A percentile compares a stretch with the other conserved stretches of the same genome.
Conservation (phyloP, 257 asterid genomes). For the Ocimum tenuiflorum region DNA sequence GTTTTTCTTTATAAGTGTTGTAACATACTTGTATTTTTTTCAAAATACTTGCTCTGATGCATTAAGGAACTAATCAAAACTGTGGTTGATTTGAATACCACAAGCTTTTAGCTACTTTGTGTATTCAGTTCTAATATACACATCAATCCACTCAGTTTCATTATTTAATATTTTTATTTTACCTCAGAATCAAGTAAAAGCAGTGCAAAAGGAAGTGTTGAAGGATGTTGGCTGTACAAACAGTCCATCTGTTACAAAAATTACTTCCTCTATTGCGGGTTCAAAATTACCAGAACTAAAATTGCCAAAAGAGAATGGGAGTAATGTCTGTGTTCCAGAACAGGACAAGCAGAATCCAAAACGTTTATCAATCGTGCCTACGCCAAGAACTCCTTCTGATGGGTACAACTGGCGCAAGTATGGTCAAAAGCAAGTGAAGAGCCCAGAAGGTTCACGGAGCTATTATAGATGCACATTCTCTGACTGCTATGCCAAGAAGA, state of each 20-base stretch:
- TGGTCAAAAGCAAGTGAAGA: slow-evolving; percentile 95
- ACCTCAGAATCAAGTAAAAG: slow-evolving; percentile 42
- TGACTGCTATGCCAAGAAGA: slow-evolving; percentile 75
- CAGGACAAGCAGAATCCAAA: slow-evolving; percentile 34
- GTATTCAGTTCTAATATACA: neutral
- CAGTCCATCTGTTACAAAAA: slow-evolving; percentile 29
- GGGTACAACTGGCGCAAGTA: slow-evolving; percentile 97
- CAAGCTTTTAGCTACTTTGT: slow-evolving; percentile 1
- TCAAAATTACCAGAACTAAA: slow-evolving; percentile 33
- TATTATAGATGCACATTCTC: slow-evolving; percentile 84
- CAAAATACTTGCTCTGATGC: slow-evolving; percentile 5
- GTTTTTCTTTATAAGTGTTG: neutral
- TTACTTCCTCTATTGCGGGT: slow-evolving; percentile 39
- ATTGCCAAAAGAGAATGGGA: slow-evolving; percentile 28
- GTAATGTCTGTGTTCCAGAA: slow-evolving; percentile 19
- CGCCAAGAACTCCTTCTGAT: slow-evolving; percentile 48
- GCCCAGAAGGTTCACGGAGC: slow-evolving; percentile 92
- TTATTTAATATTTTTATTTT: neutral
- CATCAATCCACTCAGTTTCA: neutral
- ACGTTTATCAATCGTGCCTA: slow-evolving; percentile 31
- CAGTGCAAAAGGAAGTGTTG: slow-evolving; percentile 19
- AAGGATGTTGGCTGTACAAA: slow-evolving; percentile 18
- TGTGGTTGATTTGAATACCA: slow-evolving; percentile 2
- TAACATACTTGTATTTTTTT: neutral
- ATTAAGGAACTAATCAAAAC: neutral